Evolutionary conservation across 1,139 yeast genomes (phyloP), one percentile per base, ranked within the genome.

Genomic region (Nakaseomyces uthaithaninus): DNA sequence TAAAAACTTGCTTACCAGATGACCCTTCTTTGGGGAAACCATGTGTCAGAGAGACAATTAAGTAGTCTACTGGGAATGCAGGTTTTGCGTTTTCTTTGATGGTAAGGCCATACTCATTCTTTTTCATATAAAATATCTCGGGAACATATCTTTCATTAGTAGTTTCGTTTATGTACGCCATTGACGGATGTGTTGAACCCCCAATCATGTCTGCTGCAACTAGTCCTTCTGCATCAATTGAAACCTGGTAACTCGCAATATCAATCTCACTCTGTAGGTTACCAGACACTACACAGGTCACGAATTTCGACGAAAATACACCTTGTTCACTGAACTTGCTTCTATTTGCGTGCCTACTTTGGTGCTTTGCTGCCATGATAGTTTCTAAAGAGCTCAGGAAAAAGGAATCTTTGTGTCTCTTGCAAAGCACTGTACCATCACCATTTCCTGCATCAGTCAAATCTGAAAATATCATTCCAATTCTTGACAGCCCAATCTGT

Each of bases 11-110:
- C 3, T 27, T 40, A 30, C 68, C 48, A 3, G 84, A 78, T 4
- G 61, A 61, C 3, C 83, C 79, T 0, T 68, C 68, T 44, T 74
- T 68, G 2, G 95, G 95, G 72, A 91, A 91, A 1, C 98, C 95
- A 60, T 91, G 97, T 12, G 94, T 82, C 46, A 91, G 65, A 3
- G 96, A 81, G 1, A 91, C 94, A 40, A 93, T 65, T 46, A 93
- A 64, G 59, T 85, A 93, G 50, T 93, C 98, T 12, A 86, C 93
- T 0, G 99, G 99, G 62, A 93, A 87, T 5, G 95, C 86, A 0
- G 98, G 97, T 56, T 84, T 85, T 11, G 97, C 98, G 55, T 85
- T 83, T 33, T 78, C 77, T 56, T 86, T 87, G 14, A 91, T 94
- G 38, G 86, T 80, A 20, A 87, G 67, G 6, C 87, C 86, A 62